Evolutionary conservation across 1,284 basidiomycete genomes (phyloP), one percentile per base, ranked within the genome.

Genomic region (Clitocybe nebularis): DNA sequence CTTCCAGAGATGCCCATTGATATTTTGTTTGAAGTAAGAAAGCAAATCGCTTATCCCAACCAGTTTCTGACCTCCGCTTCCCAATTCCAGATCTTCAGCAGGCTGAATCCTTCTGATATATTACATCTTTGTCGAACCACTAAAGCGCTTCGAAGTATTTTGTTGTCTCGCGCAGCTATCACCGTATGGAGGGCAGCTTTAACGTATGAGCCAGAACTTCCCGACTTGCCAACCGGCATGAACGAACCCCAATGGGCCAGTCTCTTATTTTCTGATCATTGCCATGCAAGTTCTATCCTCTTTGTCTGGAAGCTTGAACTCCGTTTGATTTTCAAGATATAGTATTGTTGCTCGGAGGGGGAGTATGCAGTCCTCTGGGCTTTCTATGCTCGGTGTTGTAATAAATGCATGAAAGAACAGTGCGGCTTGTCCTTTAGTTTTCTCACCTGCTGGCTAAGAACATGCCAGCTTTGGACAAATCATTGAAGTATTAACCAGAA

Each of bases 1-100:
- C 43, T 52, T 16, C 47, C 42, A 25, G 44, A 53, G 26, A 53
- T 59, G 44, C 58, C 59, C 22, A 35, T 59, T 23, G 60, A 64
- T 39, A 50, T 65, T 36, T 46, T 64, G 10, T 47, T 52, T 23
- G 63, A 58, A 47, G 57, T 58, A 19, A 41, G 39, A 36, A n/a
- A 8, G 29, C 14, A 19, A 45, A 41, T 35, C n/a, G 21, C 20
- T 16, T 40, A 29, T n/a, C 19, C 8, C 38, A 24, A 16, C 4
- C 20, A 51, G 33, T 36, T 14, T 30, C 5, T 7, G 19, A 30
- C 13, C 11, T 14, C 26, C 14, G 26, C 9, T 4, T 29, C n/a
- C 8, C 5, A 1, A 13, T 19, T 14, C 9, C 40, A 51, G 57
- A 58, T 62, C 23, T 57, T 55, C 39, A 44, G 36, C 17, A 45